phyloP scores from a whole-genome alignment of 192 early-diverging fungal genomes.

The Paraglomus brasilianum region DNA sequence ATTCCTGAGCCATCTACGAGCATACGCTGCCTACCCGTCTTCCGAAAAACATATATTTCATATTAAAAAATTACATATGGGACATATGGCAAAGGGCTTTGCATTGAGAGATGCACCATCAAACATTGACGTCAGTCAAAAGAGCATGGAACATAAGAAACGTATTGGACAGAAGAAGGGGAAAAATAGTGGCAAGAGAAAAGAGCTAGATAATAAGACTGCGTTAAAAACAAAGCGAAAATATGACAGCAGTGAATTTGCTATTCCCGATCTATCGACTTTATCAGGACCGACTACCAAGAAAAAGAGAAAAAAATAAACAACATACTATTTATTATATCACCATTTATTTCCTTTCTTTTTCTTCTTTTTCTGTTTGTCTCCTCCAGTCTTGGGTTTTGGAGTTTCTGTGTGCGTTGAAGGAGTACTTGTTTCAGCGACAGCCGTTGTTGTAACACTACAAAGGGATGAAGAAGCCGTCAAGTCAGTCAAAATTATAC shows the following conservation, averaged over 20 bases:
- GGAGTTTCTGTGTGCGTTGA: not conserved
- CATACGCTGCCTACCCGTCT: slow-evolving; percentile 90
- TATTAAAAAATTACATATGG: slow-evolving; percentile 90
- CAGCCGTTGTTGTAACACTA: not conserved
- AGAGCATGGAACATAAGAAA: slow-evolving; percentile 33
- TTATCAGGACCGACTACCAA: slow-evolving; percentile 38
- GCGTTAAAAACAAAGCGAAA: slow-evolving; percentile 37
- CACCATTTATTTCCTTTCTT: slow-evolving; percentile 29
- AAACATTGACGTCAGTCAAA: slow-evolving; percentile 37
- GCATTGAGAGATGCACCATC: slow-evolving; percentile 91
- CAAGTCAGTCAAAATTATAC: not conserved
- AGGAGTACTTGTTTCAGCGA: not conserved
- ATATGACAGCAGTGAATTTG: slow-evolving; percentile 43
- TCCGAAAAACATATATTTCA: slow-evolving; percentile 92
- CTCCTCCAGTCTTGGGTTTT: slow-evolving; percentile 11
- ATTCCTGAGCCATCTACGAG: slow-evolving; percentile 84
- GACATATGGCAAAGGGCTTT: slow-evolving; percentile 96
- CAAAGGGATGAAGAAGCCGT: not conserved
- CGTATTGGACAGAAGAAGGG: slow-evolving; percentile 40
- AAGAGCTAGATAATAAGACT: slow-evolving; percentile 35
- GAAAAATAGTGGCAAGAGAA: slow-evolving; percentile 5
- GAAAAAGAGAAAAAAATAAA: slow-evolving; percentile 22
- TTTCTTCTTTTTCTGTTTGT: slow-evolving; percentile 33
- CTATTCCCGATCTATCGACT: slow-evolving; percentile 37
- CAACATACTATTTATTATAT: not conserved